Conservation (phyloP, 495 filamentous ascomycete species). For the Penicillium roqueforti region DNA sequence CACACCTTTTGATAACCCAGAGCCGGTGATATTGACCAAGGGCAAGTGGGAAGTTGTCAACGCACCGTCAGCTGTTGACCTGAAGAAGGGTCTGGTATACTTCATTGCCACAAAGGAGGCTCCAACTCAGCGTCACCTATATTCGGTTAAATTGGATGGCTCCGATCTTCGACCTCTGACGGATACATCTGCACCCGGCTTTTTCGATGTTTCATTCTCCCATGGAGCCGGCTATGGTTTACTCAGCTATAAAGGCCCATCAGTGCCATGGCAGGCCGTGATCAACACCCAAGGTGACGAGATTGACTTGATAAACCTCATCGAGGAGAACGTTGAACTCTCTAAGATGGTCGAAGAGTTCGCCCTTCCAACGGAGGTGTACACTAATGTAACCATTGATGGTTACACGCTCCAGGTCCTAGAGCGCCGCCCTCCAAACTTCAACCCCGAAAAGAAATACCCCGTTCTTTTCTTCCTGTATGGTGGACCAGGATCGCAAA, state of each 20-base stretch:
- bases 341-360: slow-evolving; percentile 64
- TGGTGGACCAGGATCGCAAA: slow-evolving; percentile 84
- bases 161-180: slow-evolving; percentile 64
- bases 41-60: slow-evolving; percentile 92
- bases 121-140: slow-evolving; percentile 84
- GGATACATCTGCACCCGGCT: slow-evolving; percentile 73
- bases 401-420: slow-evolving; percentile 77
- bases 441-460: slow-evolving; percentile 79
- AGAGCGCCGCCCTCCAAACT: slow-evolving; percentile 87
- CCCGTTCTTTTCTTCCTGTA: slow-evolving; percentile 94
- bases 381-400: slow-evolving; percentile 79
- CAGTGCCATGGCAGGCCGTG: slow-evolving; percentile 88
- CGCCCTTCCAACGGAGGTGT: slow-evolving; percentile 80
- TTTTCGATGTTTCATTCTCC: slow-evolving; percentile 83
- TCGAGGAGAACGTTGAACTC: slow-evolving; percentile 74
- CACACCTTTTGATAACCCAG: slow-evolving; percentile 76
- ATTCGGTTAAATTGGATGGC: slow-evolving; percentile 82
- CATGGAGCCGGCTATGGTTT: slow-evolving; percentile 74
- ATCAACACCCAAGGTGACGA: slow-evolving; percentile 73
- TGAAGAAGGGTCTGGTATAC: slow-evolving; percentile 80
- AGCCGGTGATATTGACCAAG: slow-evolving; percentile 79
- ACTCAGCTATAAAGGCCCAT: slow-evolving; percentile 76
- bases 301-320: slow-evolving; percentile 55
- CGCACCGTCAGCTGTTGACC: slow-evolving; percentile 83
- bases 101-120: slow-evolving; percentile 84